Conservation (phyloP, 2,329 filamentous ascomycete species). For the Claviceps paspali region DNA sequence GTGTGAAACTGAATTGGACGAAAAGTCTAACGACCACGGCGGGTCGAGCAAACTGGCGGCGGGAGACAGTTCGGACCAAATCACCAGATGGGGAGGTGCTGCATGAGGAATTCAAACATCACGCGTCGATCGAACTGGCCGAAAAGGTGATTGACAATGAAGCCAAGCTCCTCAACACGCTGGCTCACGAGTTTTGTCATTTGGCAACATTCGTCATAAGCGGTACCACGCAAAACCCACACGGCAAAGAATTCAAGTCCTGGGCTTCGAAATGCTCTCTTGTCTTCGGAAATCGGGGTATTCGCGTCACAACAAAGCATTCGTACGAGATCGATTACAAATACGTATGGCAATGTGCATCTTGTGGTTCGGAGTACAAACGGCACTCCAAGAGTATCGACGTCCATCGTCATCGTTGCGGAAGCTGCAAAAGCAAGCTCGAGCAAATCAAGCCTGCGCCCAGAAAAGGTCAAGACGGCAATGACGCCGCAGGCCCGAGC, state of each 20-base stretch:
- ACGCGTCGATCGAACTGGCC: constrained; percentile 76
- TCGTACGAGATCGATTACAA: constrained; percentile 83
- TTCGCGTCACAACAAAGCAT: constrained; percentile 81
- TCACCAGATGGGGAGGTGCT: constrained; percentile 12
- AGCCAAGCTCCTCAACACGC: constrained; percentile 65
- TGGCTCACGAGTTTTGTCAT: constrained; percentile 97
- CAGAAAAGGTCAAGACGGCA: constrained; percentile 6
- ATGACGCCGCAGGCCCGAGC: constrained; percentile 16
- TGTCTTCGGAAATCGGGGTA: constrained; percentile 44
- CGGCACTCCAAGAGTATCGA: constrained; percentile 80
- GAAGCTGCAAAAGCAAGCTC: constrained; percentile 54
- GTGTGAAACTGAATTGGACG: constrained; percentile 57
- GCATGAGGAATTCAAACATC: constrained; percentile 27
- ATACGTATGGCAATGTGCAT: constrained; percentile 68
- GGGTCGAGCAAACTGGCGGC: constrained; percentile 58
- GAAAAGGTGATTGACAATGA: constrained; percentile 74
- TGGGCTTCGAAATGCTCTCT: constrained; percentile 46
- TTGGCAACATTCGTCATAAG: constrained; percentile 82
- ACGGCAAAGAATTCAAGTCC: constrained; percentile 69
- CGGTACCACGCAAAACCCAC: constrained; percentile 58
- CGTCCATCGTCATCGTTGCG: constrained; percentile 54
- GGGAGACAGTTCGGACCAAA: constrained; percentile 33
- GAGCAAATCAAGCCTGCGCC: constrained; percentile 70
- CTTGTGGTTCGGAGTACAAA: constrained; percentile 59
- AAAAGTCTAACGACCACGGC: constrained; percentile 70